These are phyloP conservation scores for Secale cereale DNA, from an alignment of 176 grass and related monocot genomes.

Conservation along the genomic window DNA sequence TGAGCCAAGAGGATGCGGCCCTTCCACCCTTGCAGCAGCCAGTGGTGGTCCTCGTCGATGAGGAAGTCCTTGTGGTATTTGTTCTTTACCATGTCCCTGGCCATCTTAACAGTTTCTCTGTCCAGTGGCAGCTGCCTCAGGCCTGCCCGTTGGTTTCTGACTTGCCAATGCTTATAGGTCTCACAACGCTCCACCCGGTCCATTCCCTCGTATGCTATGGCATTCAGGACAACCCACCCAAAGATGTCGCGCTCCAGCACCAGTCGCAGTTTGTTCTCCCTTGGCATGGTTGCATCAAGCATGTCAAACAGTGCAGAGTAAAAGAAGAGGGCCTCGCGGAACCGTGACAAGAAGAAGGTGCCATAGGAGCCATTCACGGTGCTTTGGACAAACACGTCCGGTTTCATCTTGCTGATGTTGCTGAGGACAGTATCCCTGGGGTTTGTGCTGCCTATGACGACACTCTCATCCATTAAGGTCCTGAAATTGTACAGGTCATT, in stretches of 20 bases:
- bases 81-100: conserved; percentile 29
- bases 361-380: conserved; percentile 31
- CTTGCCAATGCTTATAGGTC: conserved; percentile 55
- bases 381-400: conserved; percentile 37
- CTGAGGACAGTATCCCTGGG: conserved; percentile 42
- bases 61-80: conserved; percentile 51
- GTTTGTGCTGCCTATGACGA: conserved; percentile 18
- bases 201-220: conserved; percentile 45
- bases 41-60: conserved; percentile 38
- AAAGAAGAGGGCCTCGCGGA: conserved; percentile 42
- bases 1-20: conserved; percentile 42
- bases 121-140: conserved; percentile 43
- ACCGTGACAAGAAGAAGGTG: conserved; percentile 46
- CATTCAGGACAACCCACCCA: conserved; percentile 37
- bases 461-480: conserved; percentile 47
- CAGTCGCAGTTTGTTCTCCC: conserved; percentile 35
- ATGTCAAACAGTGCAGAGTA: conserved; percentile 49
- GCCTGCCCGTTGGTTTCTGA: conserved; percentile 32
- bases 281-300: conserved; percentile 43
- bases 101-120: conserved; percentile 18
- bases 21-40: conserved; percentile 57
- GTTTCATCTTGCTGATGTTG: conserved; percentile 41
- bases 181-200: conserved; percentile 47
- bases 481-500: conserved; percentile 42
- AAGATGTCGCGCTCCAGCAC: conserved; percentile 37